Evolutionary conservation across 75 land plant genomes (phyloP).

Genomic region (Pinus taeda): DNA sequence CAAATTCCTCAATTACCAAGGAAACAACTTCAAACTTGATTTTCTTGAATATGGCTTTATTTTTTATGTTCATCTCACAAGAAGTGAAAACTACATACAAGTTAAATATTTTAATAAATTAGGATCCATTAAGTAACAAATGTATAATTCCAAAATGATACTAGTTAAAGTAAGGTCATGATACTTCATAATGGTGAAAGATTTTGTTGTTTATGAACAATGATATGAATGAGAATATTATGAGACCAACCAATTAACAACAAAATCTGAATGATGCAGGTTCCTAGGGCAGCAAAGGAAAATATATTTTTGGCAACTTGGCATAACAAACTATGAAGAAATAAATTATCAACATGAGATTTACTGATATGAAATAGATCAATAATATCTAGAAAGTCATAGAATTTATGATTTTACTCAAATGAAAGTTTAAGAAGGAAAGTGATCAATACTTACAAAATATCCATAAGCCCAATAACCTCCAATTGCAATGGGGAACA

Average conservation of each 20-base stretch:
- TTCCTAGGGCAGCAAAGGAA: neutral
- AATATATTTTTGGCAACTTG: neutral
- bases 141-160: neutral
- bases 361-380: no score
- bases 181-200: neutral
- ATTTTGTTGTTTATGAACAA: neutral
- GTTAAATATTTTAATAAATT: neutral
- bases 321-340: neutral
- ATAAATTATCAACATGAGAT: neutral
- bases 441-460: slow-evolving; percentile 16
- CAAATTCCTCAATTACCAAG: neutral
- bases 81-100: neutral
- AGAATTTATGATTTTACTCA: no score
- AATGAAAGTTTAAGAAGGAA: no score
- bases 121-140: neutral
- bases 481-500: slow-evolving; percentile 49
- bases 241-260: neutral
- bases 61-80: no score
- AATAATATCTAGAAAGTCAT: no score
- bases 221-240: neutral
- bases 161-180: neutral
- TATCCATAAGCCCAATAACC: slow-evolving; percentile 57
- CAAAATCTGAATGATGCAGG: neutral
- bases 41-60: neutral
- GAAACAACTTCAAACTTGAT: neutral